A percentile compares a stretch with the other conserved stretches of the same genome.
Evolutionary conservation across 2,329 filamentous ascomycete genomes (phyloP).

Genomic region (Coniochaeta sp.): DNA sequence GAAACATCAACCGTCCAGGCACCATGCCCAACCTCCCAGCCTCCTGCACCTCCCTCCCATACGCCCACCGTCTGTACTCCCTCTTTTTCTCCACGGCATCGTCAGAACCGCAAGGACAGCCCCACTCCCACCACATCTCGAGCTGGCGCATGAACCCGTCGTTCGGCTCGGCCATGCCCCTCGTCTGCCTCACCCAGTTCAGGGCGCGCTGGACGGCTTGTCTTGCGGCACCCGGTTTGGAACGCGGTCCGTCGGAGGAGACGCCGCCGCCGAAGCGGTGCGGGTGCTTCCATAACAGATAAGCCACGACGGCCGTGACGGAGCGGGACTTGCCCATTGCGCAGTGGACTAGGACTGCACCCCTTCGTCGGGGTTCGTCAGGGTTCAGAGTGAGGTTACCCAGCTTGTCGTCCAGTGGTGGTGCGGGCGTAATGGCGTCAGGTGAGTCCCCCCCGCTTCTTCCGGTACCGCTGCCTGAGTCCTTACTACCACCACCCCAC

Average conservation of each 20-base stretch:
- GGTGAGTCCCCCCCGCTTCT: too few species aligned
- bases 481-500: too few species aligned
- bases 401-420: too few species aligned
- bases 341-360: conserved; percentile 56
- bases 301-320: conserved; percentile 76
- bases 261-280: conserved; percentile 39
- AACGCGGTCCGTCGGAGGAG: too few species aligned
- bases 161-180: conserved; percentile 83
- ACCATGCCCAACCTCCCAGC: conserved; percentile 67
- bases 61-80: conserved; percentile 37
- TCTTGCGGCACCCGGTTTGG: too few species aligned
- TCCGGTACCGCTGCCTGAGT: too few species aligned
- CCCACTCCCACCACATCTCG: conserved; percentile 80
- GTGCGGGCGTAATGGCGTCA: neutral
- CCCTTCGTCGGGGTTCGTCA: too few species aligned
- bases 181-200: conserved; percentile 58
- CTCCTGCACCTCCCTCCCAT: conserved; percentile 38
- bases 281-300: conserved; percentile 65
- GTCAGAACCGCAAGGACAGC: conserved; percentile 57
- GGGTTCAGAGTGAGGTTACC: too few species aligned
- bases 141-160: conserved; percentile 87
- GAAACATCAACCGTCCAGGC: conserved; percentile 76
- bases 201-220: conserved; percentile 60
- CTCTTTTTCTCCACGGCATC: conserved; percentile 54
- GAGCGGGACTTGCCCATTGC: conserved; percentile 96